Evolutionary conservation across 2,329 filamentous ascomycete species (phyloP), one percentile per base, ranked within the genome.

Genomic region (Colletotrichum nymphaeae): DNA sequence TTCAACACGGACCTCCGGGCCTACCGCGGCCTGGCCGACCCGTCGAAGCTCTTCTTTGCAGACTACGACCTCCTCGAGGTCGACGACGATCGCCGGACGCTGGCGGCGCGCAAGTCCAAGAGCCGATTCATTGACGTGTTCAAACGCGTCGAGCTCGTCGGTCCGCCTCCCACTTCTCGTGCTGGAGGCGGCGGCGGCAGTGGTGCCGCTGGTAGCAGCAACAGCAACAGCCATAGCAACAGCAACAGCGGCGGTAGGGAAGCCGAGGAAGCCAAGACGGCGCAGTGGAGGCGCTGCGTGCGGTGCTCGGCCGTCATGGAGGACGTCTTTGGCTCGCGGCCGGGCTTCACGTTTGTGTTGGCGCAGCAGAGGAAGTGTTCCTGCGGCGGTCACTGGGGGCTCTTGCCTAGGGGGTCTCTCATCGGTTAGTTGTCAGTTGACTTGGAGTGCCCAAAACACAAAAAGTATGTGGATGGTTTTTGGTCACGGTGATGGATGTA

Each of bases 31-130:
- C 86, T 88, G 67, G 87, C 92, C 12, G 91, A 97, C 76, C 88
- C 90, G 32, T 89, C 92, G 11, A 88, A 88, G 73, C 86, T 97
- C 62, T 94, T 93, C 83, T 93, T 95, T 81, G 89, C 90, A 62
- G 90, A 97, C 79, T 94, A 92, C 68, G 87, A 86, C 62, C 89
- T 94, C 79, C 85, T 97, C 12, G 93, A 93, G 5, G 85, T 94
- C 16, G 87, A 88, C 11, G 88, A 92, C 66, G 90, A 92, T 72
- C 82, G 82, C 16, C 83, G 84, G 22, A 89, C 87, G 5, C 79
- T 89, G 14, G 81, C 79, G 3, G 78, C 79, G 24, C 82, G 83
- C 70, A 82, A 80, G 71, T 79, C 80, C 2, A 82, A 77, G 49
- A 82, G 83, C 1, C 76, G 78, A 7, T 85, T 87, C 67, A 81